Percentiles rank a stretch among this genome's conserved stretches.
Conservation (phyloP, 805 yeast genomes). For the Metschnikowia lachancei region DNA sequence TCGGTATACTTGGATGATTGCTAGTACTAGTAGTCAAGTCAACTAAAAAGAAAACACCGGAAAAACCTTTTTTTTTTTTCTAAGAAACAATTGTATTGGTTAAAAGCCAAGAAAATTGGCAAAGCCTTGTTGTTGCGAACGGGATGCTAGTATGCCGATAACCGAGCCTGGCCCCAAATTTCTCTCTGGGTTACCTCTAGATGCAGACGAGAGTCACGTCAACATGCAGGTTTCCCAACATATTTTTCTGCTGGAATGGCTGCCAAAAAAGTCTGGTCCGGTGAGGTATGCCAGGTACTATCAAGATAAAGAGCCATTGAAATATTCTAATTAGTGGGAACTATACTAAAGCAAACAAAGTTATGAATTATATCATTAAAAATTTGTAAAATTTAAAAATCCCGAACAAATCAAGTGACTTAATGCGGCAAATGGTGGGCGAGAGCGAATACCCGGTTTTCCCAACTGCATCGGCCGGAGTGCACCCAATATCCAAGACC, state of each 20-base stretch:
- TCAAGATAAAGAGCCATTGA: neutral
- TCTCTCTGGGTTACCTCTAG: neutral
- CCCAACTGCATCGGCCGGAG: constrained; percentile 7
- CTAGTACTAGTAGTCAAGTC: no score
- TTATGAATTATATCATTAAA: no score
- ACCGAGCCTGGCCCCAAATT: constrained; percentile 9
- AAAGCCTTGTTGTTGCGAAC: neutral
- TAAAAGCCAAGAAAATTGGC: no score
- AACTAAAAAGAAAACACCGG: no score
- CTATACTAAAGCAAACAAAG: neutral
- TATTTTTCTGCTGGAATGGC: neutral
- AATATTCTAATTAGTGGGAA: neutral
- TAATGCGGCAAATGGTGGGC: neutral
- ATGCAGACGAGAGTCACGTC: neutral
- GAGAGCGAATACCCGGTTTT: neutral
- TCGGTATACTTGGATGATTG: no score
- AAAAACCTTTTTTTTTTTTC: no score
- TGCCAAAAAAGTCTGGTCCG: neutral
- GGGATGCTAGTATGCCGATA: neutral
- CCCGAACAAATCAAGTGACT: no score
- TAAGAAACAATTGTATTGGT: no score
- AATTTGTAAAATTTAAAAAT: no score
- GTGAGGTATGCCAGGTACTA: neutral
- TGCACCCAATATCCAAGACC: constrained; percentile 8
- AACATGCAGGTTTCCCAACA: constrained; percentile 12